Evolutionary conservation across 2,329 filamentous ascomycete species (phyloP).

Genomic region (Ceratocystis albifundus): DNA sequence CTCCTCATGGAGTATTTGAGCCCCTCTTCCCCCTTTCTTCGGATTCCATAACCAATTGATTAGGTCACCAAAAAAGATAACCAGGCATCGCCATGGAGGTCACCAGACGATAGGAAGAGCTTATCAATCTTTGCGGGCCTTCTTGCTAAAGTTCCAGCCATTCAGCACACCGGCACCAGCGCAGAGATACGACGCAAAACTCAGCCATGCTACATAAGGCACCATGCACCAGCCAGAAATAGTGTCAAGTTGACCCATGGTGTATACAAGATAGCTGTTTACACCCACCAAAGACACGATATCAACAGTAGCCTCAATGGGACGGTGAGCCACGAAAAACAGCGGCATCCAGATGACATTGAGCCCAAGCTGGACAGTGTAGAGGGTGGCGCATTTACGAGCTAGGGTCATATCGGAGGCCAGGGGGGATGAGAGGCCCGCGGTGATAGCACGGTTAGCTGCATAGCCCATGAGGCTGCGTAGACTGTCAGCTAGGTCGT

Average conservation of each 20-base stretch:
- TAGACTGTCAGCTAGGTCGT: not conserved
- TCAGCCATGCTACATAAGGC: conserved; percentile 77
- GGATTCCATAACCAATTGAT: too few species aligned
- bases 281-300: conserved; percentile 60
- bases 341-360: conserved; percentile 88
- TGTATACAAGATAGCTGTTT: conserved; percentile 60
- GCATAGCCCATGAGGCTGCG: conserved; percentile 70
- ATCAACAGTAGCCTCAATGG: conserved; percentile 62
- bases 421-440: conserved; percentile 44
- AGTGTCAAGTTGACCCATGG: conserved; percentile 64
- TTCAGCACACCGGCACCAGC: conserved; percentile 58
- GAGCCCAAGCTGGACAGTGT: conserved; percentile 72
- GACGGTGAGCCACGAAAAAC: conserved; percentile 70
- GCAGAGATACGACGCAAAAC: conserved; percentile 78
- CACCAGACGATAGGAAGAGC: not conserved
- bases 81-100: too few species aligned
- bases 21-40: too few species aligned
- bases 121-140: conserved; percentile 23
- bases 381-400: conserved; percentile 62
- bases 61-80: too few species aligned
- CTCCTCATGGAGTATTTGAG: too few species aligned
- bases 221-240: conserved; percentile 61
- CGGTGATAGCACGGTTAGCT: conserved; percentile 62
- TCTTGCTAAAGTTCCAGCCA: conserved; percentile 46
- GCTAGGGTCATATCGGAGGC: conserved; percentile 43